phyloP scores from a whole-genome alignment of 306 rosid species.

The Fagus sylvatica region DNA sequence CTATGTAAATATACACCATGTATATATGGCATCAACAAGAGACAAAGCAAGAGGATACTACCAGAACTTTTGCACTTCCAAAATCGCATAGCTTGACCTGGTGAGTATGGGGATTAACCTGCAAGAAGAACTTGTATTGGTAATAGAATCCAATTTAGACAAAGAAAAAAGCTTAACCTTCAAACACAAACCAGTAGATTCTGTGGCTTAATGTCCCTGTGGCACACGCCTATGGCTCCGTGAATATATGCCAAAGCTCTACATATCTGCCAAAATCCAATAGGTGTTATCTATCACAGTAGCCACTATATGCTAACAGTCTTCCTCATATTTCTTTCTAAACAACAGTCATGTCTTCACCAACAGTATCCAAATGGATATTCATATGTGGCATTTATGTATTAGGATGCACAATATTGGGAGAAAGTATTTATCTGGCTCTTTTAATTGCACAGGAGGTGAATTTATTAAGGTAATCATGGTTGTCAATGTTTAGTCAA shows the following conservation, averaged over 20 bases:
- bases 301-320: background rate
- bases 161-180: background rate
- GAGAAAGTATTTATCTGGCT: background rate
- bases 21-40: background rate
- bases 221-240: constrained; percentile 64
- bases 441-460: background rate
- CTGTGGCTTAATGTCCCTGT: constrained; percentile 68
- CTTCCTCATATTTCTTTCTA: background rate
- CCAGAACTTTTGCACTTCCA: constrained; percentile 88
- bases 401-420: background rate
- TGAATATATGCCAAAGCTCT: constrained; percentile 75
- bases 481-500: background rate
- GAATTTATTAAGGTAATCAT: background rate
- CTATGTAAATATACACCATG: background rate
- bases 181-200: constrained; percentile 56
- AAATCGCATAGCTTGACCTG: constrained; percentile 67
- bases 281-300: background rate
- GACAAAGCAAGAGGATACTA: constrained; percentile 34
- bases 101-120: constrained; percentile 77
- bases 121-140: constrained; percentile 23
- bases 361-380: background rate
- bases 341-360: background rate
- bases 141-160: constrained; percentile 1
- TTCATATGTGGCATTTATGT: background rate
- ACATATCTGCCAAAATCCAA: constrained; percentile 50